These are phyloP conservation scores for Coemansia sp. DNA, from an alignment of 192 early-diverging fungal species.

Conservation along the genomic window DNA sequence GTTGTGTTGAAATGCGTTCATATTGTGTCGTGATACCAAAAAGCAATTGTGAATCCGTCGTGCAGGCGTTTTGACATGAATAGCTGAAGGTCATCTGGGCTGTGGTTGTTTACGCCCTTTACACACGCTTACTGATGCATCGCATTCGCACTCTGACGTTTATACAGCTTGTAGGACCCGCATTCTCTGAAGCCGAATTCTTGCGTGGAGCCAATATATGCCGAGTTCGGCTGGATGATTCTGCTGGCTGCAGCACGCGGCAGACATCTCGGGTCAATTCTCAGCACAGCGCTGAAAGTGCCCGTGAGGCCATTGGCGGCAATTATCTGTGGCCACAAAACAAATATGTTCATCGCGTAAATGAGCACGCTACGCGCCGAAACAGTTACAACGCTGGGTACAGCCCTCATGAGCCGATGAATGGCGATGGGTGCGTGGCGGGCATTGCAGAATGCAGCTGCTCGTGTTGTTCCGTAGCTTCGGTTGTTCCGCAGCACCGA, in stretches of 20 bases:
- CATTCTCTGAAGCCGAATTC: constrained; percentile 45
- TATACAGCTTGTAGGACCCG: constrained; percentile 24
- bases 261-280: constrained; percentile 4
- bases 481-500: constrained; percentile 6
- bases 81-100: constrained; percentile 1
- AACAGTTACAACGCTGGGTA: constrained; percentile 5
- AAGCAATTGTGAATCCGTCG: neutral
- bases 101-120: neutral
- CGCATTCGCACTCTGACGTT: neutral
- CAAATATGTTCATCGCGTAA: neutral
- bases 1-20: constrained; percentile 6
- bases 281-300: neutral
- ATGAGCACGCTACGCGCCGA: constrained; percentile 1
- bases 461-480: constrained; percentile 4
- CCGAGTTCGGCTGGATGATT: constrained; percentile 23
- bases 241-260: constrained; percentile 12
- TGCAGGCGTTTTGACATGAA: too few species aligned
- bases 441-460: constrained; percentile 7
- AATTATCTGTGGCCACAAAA: constrained; percentile 4
- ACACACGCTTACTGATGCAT: constrained; percentile 5
- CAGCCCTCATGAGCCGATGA: constrained; percentile 5
- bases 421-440: constrained; percentile 1
- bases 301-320: neutral
- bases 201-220: constrained; percentile 31
- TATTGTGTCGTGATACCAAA: neutral